phyloP scores from a whole-genome alignment of 768 basidiomycete genomes.

The Terana coerulea region DNA sequence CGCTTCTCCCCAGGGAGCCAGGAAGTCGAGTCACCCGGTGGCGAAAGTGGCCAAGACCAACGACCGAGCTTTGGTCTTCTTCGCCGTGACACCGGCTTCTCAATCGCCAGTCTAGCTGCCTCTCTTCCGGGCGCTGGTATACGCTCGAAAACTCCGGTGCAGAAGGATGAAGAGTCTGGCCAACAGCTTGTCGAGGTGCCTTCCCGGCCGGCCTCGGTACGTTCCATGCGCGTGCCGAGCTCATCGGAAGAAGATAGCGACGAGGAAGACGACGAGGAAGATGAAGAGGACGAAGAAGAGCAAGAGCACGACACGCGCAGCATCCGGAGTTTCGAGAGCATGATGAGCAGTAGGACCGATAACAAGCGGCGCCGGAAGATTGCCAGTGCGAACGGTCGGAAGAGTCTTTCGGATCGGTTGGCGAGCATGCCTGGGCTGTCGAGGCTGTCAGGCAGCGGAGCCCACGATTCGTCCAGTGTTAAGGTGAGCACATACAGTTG shows the following conservation, averaged over 20 bases:
- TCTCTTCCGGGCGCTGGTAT: slow-evolving; percentile 54
- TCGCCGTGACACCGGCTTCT: slow-evolving; percentile 75
- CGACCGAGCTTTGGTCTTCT: slow-evolving; percentile 64
- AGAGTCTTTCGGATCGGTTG: slow-evolving; percentile 78
- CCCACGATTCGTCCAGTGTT: background rate
- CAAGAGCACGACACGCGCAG: slow-evolving; percentile 59
- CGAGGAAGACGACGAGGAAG: slow-evolving; percentile 35
- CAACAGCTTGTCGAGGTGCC: slow-evolving; percentile 56
- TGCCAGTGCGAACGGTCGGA: slow-evolving; percentile 36
- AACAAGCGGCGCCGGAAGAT: slow-evolving; percentile 23
- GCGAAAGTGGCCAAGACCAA: slow-evolving; percentile 24
- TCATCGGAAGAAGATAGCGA: slow-evolving; percentile 30
- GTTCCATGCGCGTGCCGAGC: slow-evolving; percentile 28
- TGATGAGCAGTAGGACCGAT: slow-evolving; percentile 56
- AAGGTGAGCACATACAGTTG: slow-evolving; percentile 1
- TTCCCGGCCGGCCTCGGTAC: slow-evolving; percentile 48
- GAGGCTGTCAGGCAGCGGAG: slow-evolving; percentile 30
- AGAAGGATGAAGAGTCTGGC: slow-evolving; percentile 35
- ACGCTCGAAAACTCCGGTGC: slow-evolving; percentile 21
- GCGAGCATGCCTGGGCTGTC: slow-evolving; percentile 66
- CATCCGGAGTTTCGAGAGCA: slow-evolving; percentile 83
- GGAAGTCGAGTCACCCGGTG: slow-evolving; percentile 21
- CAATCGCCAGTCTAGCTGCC: slow-evolving; percentile 73
- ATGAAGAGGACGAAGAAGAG: slow-evolving; percentile 34
- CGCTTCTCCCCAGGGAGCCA: slow-evolving; percentile 57